Conservation (phyloP, 2,329 filamentous ascomycete species). For the Colletotrichum higginsianum region DNA sequence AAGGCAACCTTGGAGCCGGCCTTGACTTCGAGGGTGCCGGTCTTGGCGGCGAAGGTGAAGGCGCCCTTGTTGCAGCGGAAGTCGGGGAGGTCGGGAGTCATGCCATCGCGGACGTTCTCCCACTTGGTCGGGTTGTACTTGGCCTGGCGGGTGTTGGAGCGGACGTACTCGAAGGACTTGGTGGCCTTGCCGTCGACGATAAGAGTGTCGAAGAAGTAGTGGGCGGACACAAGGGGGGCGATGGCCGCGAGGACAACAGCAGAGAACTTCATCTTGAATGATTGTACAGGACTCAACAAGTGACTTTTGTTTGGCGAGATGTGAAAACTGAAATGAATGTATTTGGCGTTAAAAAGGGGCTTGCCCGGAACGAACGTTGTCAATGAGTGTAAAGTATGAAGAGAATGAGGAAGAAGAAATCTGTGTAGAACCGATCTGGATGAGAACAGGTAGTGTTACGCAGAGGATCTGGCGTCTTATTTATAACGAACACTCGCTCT, state of each 20-base stretch:
- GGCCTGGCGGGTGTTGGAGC: constrained; percentile 46
- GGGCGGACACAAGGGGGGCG: constrained; percentile 46
- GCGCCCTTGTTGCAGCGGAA: constrained; percentile 51
- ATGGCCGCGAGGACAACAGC: constrained; percentile 40
- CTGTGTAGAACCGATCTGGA: neutral
- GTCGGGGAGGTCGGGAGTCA: constrained; percentile 45
- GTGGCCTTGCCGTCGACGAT: constrained; percentile 45
- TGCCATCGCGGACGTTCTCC: constrained; percentile 46
- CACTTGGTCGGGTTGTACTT: constrained; percentile 50
- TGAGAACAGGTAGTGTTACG: neutral
- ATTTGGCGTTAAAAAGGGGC: neutral
- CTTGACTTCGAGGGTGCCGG: constrained; percentile 46
- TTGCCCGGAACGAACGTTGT: neutral
- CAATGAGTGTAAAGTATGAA: neutral
- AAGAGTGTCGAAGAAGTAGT: constrained; percentile 50
- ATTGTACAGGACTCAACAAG: neutral
- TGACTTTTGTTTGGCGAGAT: neutral
- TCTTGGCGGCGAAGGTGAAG: constrained; percentile 45
- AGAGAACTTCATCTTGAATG: constrained; percentile 44
- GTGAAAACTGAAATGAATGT: neutral
- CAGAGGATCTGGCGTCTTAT: neutral
- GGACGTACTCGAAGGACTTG: constrained; percentile 45
- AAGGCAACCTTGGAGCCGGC: constrained; percentile 46
- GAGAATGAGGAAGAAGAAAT: neutral
- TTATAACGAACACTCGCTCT: neutral